phyloP scores from a whole-genome alignment of 139 green algal species.

The Chara braunii region DNA sequence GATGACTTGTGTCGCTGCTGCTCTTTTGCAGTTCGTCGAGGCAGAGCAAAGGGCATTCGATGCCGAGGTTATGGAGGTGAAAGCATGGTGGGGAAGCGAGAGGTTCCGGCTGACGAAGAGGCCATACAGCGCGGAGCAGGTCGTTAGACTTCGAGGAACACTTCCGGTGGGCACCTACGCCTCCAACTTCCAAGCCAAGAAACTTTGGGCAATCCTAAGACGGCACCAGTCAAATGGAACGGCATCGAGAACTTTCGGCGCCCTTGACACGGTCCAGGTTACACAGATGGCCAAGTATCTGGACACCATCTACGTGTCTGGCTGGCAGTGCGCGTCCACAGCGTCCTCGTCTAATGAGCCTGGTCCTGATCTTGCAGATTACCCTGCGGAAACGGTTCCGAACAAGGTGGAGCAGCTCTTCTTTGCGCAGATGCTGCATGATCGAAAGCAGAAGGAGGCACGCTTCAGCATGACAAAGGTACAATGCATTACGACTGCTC shows the following conservation, averaged over 20 bases:
- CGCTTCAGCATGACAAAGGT: slow-evolving; percentile 6
- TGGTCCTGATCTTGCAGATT: slow-evolving; percentile 36
- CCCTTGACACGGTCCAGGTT: slow-evolving; percentile 34
- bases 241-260: slow-evolving; percentile 30
- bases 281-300: slow-evolving; percentile 52
- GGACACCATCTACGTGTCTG: slow-evolving; percentile 82
- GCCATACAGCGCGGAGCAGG: slow-evolving; percentile 24
- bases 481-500: not conserved
- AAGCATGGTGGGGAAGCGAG: slow-evolving; percentile 19
- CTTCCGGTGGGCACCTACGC: slow-evolving; percentile 22
- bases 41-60: slow-evolving; percentile 32
- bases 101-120: slow-evolving; percentile 23
- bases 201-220: slow-evolving; percentile 35
- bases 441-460: slow-evolving; percentile 27
- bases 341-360: slow-evolving; percentile 34
- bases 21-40: slow-evolving; percentile 39
- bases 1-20: no score
- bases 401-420: slow-evolving; percentile 45
- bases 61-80: slow-evolving; percentile 32
- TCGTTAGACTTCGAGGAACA: slow-evolving; percentile 28
- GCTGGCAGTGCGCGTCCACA: slow-evolving; percentile 61
- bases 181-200: slow-evolving; percentile 33
- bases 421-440: slow-evolving; percentile 30
- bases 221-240: slow-evolving; percentile 18
- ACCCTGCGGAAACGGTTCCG: slow-evolving; percentile 34